These are phyloP conservation scores for Phoma herbarum DNA, from an alignment of 2,329 filamentous ascomycete genomes.

Conservation along the genomic window DNA sequence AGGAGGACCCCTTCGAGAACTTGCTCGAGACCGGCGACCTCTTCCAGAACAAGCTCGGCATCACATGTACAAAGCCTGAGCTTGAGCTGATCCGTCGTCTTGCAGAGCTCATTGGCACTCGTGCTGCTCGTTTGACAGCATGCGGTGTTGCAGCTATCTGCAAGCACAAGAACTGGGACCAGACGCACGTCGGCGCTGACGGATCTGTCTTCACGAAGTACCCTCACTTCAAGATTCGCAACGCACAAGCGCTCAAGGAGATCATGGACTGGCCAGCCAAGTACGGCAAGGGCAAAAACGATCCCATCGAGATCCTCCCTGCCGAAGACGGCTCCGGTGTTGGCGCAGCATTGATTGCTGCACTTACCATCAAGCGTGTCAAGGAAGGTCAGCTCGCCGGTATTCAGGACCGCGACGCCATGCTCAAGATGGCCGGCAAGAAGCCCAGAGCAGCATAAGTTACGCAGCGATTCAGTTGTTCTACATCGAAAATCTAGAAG, in stretches of 20 bases:
- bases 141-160: slow-evolving; percentile 96
- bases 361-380: slow-evolving; percentile 69
- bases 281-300: slow-evolving; percentile 68
- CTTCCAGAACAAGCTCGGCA: slow-evolving; percentile 77
- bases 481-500: slow-evolving; percentile 9
- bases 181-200: slow-evolving; percentile 94
- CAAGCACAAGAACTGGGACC: slow-evolving; percentile 90
- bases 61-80: slow-evolving; percentile 77
- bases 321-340: slow-evolving; percentile 97
- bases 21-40: slow-evolving; percentile 86
- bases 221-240: slow-evolving; percentile 94
- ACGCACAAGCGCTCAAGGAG: slow-evolving; percentile 87
- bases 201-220: slow-evolving; percentile 99
- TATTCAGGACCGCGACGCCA: slow-evolving; percentile 61
- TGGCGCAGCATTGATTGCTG: slow-evolving; percentile 93
- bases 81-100: slow-evolving; percentile 88
- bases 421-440: slow-evolving; percentile 49
- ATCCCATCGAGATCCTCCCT: slow-evolving; percentile 85
- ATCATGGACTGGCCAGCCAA: slow-evolving; percentile 93
- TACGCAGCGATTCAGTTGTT: not conserved
- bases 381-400: slow-evolving; percentile 67
- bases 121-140: slow-evolving; percentile 88
- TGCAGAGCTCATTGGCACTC: slow-evolving; percentile 92
- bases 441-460: slow-evolving; percentile 16
- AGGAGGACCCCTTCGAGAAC: slow-evolving; percentile 97